Conservation (phyloP, 306 rosid genomes). For the Pyrus pyrifolia region DNA sequence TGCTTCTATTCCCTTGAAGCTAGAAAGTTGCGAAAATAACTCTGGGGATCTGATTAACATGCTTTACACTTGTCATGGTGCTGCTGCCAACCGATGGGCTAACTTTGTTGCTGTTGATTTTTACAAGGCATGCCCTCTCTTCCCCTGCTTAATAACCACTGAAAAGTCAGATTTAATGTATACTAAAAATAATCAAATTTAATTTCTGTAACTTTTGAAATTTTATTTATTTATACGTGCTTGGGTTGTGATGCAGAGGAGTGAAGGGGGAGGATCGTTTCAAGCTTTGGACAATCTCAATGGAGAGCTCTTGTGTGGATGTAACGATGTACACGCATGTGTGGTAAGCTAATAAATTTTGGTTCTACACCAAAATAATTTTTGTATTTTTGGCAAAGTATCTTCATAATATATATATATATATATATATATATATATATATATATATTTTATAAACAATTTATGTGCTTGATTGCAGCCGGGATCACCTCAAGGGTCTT, state of each 20-base stretch:
- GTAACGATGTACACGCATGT: conserved; percentile 56
- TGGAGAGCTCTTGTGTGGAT: conserved; percentile 68
- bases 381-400: background rate
- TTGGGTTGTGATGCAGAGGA: conserved; percentile 41
- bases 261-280: conserved; percentile 84
- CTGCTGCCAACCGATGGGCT: conserved; percentile 74
- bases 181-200: background rate
- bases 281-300: conserved; percentile 68
- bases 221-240: background rate
- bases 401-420: background rate
- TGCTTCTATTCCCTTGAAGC: conserved; percentile 41
- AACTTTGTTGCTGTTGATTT: conserved; percentile 65
- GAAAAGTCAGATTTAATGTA: background rate
- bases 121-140: conserved; percentile 42
- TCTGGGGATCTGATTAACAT: conserved; percentile 44
- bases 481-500: conserved; percentile 41
- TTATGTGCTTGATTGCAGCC: conserved; percentile 25
- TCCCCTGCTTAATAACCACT: background rate
- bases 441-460: background rate
- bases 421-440: background rate
- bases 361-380: background rate
- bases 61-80: conserved; percentile 57
- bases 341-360: conserved; percentile 25
- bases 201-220: background rate
- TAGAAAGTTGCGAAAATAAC: conserved; percentile 40